Evolutionary conservation across 2,329 filamentous ascomycete species (phyloP), one percentile per base, ranked within the genome.

Genomic region (Thyridium curvatum): DNA sequence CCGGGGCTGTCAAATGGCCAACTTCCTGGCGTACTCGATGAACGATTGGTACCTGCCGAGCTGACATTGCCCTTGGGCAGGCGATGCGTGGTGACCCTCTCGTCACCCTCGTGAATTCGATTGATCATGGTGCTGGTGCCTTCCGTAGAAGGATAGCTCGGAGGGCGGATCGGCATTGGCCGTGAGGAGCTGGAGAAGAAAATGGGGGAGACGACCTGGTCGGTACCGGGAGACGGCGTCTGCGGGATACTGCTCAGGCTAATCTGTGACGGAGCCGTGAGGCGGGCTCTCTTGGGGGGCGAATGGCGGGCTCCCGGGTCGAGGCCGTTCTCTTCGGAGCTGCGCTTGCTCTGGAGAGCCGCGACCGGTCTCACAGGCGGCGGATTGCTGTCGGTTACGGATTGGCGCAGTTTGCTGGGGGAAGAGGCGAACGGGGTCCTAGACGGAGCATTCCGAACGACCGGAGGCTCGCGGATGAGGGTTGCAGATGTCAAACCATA

Each of bases 51-150:
- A 37, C 65, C 74, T 8, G 66, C 55, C 8, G 67, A 62, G 43
- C 58, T 68, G 39, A 79, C 61, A 39, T 65, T 75, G 31, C 73
- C 74, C 40, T 71, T 64, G 10, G 76, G 71, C 34, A 79, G 61
- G 50, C 72, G 76, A 37, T 74, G 63, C 38, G 72, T 79, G 15
- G 70, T 77, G 18, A 79, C 64, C 3, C 50, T 41, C 30, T 68
- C 69, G 13, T 59, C 48, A n/a, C 67, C 59, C 33, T 75, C 68
- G 29, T 60, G 61, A 41, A 65, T 59, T 37, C 60, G 65, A 40
- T 62, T 61, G 46, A 76, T 60, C 62, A 77, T 72, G 38, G 64
- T 66, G 26, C 58, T 54, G 17, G 66, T 56, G 6, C 61, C 56
- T 41, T 74, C 71, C 12, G 64, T 53, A 16, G 62, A 55, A 16